These are phyloP conservation scores for Coccomyxa subellipsoidea DNA, from an alignment of 163 green algal genomes.

Conservation along the genomic window DNA sequence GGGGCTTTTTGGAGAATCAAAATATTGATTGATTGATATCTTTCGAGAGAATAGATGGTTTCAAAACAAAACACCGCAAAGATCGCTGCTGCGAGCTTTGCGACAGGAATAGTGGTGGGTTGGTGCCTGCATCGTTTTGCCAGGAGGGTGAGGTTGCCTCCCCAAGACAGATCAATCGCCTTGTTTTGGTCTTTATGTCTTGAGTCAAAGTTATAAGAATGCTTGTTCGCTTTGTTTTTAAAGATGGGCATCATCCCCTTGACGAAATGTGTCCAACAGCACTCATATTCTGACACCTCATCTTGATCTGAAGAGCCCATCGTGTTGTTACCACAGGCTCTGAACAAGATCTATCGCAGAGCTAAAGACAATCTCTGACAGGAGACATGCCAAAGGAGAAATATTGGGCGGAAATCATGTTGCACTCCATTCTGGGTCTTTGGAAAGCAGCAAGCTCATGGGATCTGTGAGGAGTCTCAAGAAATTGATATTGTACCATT, in stretches of 20 bases:
- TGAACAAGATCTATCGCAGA: not conserved
- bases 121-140: not conserved
- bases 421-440: too few species aligned
- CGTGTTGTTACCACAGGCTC: not conserved
- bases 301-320: not conserved
- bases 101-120: not conserved
- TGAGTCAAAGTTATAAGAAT: too few species aligned
- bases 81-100: not conserved
- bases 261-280: not conserved
- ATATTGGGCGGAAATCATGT: too few species aligned
- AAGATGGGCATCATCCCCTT: too few species aligned
- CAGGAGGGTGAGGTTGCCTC: not conserved
- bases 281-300: not conserved
- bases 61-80: not conserved
- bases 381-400: not conserved
- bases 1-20: too few species aligned
- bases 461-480: too few species aligned
- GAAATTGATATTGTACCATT: too few species aligned
- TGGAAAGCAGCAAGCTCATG: too few species aligned
- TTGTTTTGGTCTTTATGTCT: not conserved
- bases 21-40: too few species aligned
- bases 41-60: too few species aligned
- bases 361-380: not conserved
- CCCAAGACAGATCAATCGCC: not conserved
- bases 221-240: too few species aligned